These are phyloP conservation scores for Herpetomonas tarakana DNA, from an alignment of 208 protist species.

Conservation along the genomic window DNA sequence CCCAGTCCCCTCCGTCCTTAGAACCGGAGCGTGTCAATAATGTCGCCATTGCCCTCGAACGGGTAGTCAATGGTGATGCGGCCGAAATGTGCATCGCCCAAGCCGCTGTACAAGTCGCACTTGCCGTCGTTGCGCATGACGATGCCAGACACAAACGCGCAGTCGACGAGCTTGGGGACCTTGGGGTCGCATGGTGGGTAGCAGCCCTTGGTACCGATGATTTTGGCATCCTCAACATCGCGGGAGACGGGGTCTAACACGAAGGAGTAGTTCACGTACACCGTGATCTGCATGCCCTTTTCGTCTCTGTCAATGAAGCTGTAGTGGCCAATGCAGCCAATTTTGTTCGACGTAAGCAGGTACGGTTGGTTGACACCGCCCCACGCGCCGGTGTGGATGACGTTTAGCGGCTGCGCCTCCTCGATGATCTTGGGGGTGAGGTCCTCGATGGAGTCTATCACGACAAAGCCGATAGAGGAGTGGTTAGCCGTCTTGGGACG, in stretches of 20 bases:
- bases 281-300: conserved; percentile 12
- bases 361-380: conserved; percentile 46
- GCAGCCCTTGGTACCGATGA: conserved; percentile 38
- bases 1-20: not conserved
- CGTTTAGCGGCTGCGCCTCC: conserved; percentile 23
- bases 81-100: conserved; percentile 18
- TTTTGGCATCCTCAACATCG: conserved; percentile 21
- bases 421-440: conserved; percentile 20
- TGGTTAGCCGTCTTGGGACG: conserved; percentile 19
- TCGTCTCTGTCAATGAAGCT: conserved; percentile 23
- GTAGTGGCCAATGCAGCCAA: conserved; percentile 45
- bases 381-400: conserved; percentile 28
- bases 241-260: conserved; percentile 25
- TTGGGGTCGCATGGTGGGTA: conserved; percentile 33
- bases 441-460: conserved; percentile 30
- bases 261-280: conserved; percentile 37
- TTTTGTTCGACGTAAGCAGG: conserved; percentile 24
- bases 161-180: conserved; percentile 21
- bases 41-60: conserved; percentile 17
- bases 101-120: conserved; percentile 23
- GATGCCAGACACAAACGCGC: conserved; percentile 20
- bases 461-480: conserved; percentile 28
- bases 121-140: conserved; percentile 26
- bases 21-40: conserved; percentile 19
- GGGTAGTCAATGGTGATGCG: conserved; percentile 31